Evolutionary conservation across 495 filamentous ascomycete species (phyloP).

Genomic region (Hyaloscypha variabilis): DNA sequence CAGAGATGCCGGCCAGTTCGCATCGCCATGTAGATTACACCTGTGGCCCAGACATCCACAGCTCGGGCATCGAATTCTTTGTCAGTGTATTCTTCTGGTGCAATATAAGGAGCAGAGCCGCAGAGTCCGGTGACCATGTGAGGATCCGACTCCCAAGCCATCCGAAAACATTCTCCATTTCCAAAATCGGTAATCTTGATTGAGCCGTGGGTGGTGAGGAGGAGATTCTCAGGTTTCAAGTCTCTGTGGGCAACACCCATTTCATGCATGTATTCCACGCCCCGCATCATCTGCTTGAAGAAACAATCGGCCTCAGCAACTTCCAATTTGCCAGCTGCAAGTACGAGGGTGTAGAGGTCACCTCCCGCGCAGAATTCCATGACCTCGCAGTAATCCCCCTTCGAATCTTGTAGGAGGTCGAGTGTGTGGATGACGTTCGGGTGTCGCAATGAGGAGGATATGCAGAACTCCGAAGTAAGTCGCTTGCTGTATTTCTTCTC

Average conservation of each 20-base stretch:
- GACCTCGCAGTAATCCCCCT: conserved; percentile 98
- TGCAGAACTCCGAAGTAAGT: conserved; percentile 98
- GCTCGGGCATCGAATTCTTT: conserved; percentile 95
- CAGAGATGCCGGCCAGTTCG: conserved; percentile 93
- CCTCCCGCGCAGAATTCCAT: conserved; percentile 99
- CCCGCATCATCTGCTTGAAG: conserved; percentile 99
- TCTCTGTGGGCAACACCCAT: conserved; percentile 99
- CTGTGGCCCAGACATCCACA: conserved; percentile 96
- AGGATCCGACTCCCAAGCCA: conserved; percentile 98
- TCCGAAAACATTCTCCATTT: conserved; percentile 98
- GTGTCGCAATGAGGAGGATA: conserved; percentile 93
- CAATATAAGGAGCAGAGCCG: conserved; percentile 95
- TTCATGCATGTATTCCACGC: conserved; percentile 99
- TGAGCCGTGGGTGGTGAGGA: conserved; percentile 90
- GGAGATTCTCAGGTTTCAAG: conserved; percentile 94
- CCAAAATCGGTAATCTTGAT: conserved; percentile 99
- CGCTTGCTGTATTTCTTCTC: conserved; percentile 98
- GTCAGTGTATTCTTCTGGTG: conserved; percentile 94
- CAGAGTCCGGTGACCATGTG: conserved; percentile 98
- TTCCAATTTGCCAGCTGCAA: conserved; percentile 91
- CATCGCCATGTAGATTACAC: conserved; percentile 99
- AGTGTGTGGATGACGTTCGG: conserved; percentile 99
- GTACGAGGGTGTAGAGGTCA: conserved; percentile 92
- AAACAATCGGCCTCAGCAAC: conserved; percentile 95
- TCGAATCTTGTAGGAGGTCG: conserved; percentile 91